Base-by-base conservation (phyloP, 208 protist genomes). In the Trypanosoma congolense region DNA sequence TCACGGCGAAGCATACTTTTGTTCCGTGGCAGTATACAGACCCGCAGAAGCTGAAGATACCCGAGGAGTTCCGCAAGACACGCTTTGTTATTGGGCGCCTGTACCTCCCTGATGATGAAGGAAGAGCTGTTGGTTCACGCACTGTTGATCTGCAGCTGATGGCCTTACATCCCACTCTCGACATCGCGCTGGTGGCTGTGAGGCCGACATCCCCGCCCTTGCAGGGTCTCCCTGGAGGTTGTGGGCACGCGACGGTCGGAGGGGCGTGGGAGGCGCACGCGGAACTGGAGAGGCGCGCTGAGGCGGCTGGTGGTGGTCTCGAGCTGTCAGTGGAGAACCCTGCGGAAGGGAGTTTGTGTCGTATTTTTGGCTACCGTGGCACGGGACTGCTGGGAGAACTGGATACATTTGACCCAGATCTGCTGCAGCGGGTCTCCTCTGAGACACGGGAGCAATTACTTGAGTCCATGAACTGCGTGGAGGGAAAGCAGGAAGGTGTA, bases 1-100 rank as follows among this genome's bases (percentile, higher is more conserved):
- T 92, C 33, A 80, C 84, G 0, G 72, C 84, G 26, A 89, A 88
- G 62, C 84, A 92, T 70, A 85, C 80, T 19, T 87, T 92, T 60
- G 46, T 61, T 0, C 84, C 84, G 28, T 92, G 84, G 81, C 63
- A 80, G 49, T 85, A 67, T 57, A 31, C 61, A 9, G 79, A 81
- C 44, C 62, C 72, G 0, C 53, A 71, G 3, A 50, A 59, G 43
- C 53, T 92, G 47, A 92, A 92, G 48, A 84, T 92, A 42, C 84
- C 84, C 2, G 67, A 75, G 31, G 80, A 79, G n/a, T 92, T 70
- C 56, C 84, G 79, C 8, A 86, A 85, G 50, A 58, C 59, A 47
- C 71, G 84, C 5, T 92, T 79, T 50, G 76, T 92, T 40, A 40
- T 88, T 43, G 66, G 66, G 4, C 60, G 61, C 16, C 53, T 80